Base-by-base conservation (phyloP, 192 early-diverging fungal species). In the Linderina pennispora region DNA sequence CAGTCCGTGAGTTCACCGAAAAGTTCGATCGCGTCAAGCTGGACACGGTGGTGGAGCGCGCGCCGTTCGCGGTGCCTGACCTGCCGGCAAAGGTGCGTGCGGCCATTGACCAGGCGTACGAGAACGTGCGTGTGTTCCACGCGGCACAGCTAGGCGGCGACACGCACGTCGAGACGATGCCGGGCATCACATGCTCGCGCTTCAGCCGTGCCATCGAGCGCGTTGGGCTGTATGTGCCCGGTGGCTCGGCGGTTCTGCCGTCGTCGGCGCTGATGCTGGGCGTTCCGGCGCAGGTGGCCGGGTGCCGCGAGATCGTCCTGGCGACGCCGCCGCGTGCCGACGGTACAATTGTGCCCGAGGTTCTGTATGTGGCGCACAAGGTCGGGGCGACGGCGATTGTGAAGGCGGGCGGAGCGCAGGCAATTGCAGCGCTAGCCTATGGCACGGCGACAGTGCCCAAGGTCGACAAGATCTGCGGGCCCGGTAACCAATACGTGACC, bases 391-490 rank as follows among this genome's bases (percentile, higher is more conserved):
- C 86, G 2, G 81, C 86, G 42, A 82, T 99, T 43, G 72, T 99
- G 33, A 74, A 82, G 43, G 97, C 95, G 2, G 97, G 97, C 45
- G 97, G 97, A 40, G 95, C 97, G 2, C 97, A 99, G 63, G 97
- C 95, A 4, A 88, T 99, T 34, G 96, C 92, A 16, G 94, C 94
- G 8, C 88, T 99, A 88, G 96, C 96, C n/a, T 97, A 96, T 54
- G 96, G 96, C 28, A 99, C 97, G 3, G 85, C 90, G 58, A 79
- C 79, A 0, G 85, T 97, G 33, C 92, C 95, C 43, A 99, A 99
- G 74, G 97, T 98, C 8, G 97, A 99, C 70, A 99, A 99, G 84
- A 99, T 99, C 65, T 98, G 93, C 71, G 97, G 97, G 22, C 97
- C 97, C 8, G 97, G 97, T 31, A 99, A 99, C 69, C 97, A 99